These are phyloP conservation scores for Conringia planisiliqua DNA, from an alignment of 345 rosid genomes.

Conservation along the genomic window DNA sequence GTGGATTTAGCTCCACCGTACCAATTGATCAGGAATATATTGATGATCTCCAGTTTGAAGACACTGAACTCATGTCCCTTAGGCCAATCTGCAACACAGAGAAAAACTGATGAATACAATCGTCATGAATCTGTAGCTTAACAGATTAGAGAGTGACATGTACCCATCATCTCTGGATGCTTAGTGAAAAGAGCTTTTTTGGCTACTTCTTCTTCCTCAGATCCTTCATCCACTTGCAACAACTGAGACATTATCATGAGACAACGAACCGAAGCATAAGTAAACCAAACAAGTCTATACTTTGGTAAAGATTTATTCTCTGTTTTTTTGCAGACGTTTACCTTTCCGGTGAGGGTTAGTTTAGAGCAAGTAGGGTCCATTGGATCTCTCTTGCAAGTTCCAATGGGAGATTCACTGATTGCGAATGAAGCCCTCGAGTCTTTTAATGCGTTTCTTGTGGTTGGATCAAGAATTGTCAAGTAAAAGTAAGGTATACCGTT, in stretches of 20 bases:
- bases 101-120: neutral
- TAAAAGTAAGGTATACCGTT: conserved; percentile 86
- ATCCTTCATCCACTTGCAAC: conserved; percentile 41
- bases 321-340: conserved; percentile 9
- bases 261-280: neutral
- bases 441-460: conserved; percentile 70
- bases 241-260: conserved; percentile 42
- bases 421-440: conserved; percentile 78
- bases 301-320: neutral
- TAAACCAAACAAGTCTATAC: neutral
- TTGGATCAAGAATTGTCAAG: conserved; percentile 93
- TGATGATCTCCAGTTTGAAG: conserved; percentile 65
- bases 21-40: conserved; percentile 86
- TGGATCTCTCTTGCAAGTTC: conserved; percentile 88
- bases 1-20: conserved; percentile 89
- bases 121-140: neutral
- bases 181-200: conserved; percentile 58
- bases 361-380: conserved; percentile 90
- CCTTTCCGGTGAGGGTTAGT: conserved; percentile 90
- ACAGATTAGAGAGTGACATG: neutral
- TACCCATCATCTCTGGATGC: conserved; percentile 94
- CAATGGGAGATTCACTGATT: conserved; percentile 78
- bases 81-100: conserved; percentile 70
- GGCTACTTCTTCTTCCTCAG: conserved; percentile 60
- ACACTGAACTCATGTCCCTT: conserved; percentile 58